phyloP scores from a whole-genome alignment of 805 yeast genomes.

The Geotrichum ghanense region DNA sequence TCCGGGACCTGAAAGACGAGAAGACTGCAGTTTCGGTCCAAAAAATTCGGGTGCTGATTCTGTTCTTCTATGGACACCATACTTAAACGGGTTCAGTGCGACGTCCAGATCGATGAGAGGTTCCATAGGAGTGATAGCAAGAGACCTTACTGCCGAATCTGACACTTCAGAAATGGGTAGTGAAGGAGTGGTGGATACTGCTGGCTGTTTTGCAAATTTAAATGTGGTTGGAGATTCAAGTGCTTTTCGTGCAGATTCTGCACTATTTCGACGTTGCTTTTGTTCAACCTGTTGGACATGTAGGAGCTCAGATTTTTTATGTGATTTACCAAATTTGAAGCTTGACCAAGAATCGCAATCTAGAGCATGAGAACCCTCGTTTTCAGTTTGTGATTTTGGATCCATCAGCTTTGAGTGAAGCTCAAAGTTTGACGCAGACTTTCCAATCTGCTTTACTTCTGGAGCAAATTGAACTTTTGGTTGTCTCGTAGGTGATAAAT shows the following conservation, averaged over 20 bases:
- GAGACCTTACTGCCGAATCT: too few relatives aligned
- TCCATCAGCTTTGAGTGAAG: background rate
- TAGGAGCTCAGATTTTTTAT: constrained; percentile 10
- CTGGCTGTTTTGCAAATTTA: too few relatives aligned
- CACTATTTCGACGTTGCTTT: constrained; percentile 20
- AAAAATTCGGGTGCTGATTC: constrained; percentile 45
- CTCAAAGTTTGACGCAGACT: background rate
- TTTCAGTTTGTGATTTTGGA: background rate
- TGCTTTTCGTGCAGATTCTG: background rate
- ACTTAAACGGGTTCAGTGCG: constrained; percentile 31
- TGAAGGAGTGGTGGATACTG: too few relatives aligned
- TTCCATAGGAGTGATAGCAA: too few relatives aligned
- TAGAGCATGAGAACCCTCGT: background rate
- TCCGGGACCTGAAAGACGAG: background rate
- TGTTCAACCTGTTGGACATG: constrained; percentile 9
- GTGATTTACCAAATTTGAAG: constrained; percentile 12
- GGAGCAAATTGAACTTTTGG: background rate
- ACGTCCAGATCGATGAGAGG: constrained; percentile 48
- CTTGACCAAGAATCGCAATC: constrained; percentile 25
- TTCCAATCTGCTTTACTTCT: background rate
- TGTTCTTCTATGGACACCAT: constrained; percentile 37
- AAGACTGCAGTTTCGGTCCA: background rate
- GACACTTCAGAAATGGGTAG: too few relatives aligned
- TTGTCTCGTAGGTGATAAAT: background rate
- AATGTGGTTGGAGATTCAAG: background rate